A percentile compares a stretch with the other conserved stretches of the same genome.
These are phyloP conservation scores for Epichloe bromicola DNA, from an alignment of 2,329 filamentous ascomycete genomes.

Conservation along the genomic window DNA sequence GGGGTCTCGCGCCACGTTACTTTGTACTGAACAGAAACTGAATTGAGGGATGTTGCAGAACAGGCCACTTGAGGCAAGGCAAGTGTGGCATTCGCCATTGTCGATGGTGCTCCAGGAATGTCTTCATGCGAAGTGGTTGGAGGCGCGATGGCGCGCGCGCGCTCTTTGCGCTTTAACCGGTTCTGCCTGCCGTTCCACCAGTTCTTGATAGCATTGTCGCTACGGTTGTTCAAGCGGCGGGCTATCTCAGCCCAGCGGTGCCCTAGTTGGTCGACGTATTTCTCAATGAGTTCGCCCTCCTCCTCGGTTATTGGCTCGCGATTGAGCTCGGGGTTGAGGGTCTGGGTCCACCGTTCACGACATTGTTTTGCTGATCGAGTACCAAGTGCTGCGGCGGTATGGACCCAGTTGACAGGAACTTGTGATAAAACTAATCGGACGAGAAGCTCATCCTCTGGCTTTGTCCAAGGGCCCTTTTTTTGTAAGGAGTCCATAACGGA, in stretches of 20 bases:
- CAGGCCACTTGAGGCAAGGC: not conserved
- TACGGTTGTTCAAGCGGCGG: conserved; percentile 65
- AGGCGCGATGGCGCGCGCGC: not conserved
- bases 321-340: conserved; percentile 65
- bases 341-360: conserved; percentile 86
- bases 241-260: conserved; percentile 93
- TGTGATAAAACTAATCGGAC: conserved; percentile 57
- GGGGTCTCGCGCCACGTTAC: conserved; percentile 17
- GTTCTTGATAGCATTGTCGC: conserved; percentile 94
- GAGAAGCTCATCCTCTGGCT: conserved; percentile 59
- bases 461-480: conserved; percentile 68
- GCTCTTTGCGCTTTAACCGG: conserved; percentile 43
- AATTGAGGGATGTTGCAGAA: not conserved
- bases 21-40: not conserved
- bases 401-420: conserved; percentile 80
- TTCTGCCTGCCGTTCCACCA: conserved; percentile 97
- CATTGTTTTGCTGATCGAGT: conserved; percentile 88
- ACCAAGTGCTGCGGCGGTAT: conserved; percentile 62
- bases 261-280: conserved; percentile 70
- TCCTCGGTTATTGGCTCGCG: conserved; percentile 60
- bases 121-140: not conserved
- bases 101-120: not conserved
- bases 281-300: conserved; percentile 52
- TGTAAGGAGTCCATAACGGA: conserved; percentile 7
- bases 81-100: not conserved